Percentiles rank a stretch among this genome's conserved stretches.
phyloP scores from a whole-genome alignment of 495 filamentous ascomycete genomes.

The Hyphodiscus hymeniophilus region DNA sequence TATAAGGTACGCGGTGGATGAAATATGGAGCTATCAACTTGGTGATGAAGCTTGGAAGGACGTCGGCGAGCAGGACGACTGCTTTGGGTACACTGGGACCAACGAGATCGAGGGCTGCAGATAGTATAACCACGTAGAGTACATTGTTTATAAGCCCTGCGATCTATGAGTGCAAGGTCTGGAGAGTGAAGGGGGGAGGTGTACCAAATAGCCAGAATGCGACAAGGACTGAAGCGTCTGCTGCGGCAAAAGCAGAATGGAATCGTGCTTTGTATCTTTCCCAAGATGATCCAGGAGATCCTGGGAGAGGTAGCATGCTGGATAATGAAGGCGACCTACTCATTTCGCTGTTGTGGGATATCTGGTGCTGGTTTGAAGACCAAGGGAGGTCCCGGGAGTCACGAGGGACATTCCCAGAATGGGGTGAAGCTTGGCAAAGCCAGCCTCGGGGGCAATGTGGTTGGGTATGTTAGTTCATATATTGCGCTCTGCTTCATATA shows the following conservation, averaged over 20 bases:
- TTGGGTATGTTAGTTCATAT: too few relatives aligned
- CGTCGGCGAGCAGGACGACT: constrained; percentile 86
- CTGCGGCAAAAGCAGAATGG: constrained; percentile 51
- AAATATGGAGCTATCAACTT: constrained; percentile 91
- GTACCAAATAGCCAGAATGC: constrained; percentile 94
- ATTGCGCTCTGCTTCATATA: too few relatives aligned
- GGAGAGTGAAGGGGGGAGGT: constrained; percentile 1
- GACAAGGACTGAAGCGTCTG: constrained; percentile 62
- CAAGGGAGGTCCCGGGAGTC: background rate
- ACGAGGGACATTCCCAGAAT: background rate
- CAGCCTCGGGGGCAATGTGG: too few relatives aligned
- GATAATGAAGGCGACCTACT: constrained; percentile 32
- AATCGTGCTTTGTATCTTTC: constrained; percentile 58
- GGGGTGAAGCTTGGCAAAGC: too few relatives aligned
- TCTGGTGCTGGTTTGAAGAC: background rate
- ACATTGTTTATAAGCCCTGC: constrained; percentile 94
- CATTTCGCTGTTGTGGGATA: constrained; percentile 10
- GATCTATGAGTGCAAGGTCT: constrained; percentile 5
- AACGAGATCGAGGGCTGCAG: constrained; percentile 92
- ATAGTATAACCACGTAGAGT: constrained; percentile 94
- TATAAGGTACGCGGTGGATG: constrained; percentile 80
- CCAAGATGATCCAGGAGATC: constrained; percentile 68
- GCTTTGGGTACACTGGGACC: constrained; percentile 78
- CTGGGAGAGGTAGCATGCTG: constrained; percentile 58
- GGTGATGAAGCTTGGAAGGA: constrained; percentile 78